phyloP scores from a whole-genome alignment of 371 early-diverging fungal genomes.

The Phascolomyces articulosus region DNA sequence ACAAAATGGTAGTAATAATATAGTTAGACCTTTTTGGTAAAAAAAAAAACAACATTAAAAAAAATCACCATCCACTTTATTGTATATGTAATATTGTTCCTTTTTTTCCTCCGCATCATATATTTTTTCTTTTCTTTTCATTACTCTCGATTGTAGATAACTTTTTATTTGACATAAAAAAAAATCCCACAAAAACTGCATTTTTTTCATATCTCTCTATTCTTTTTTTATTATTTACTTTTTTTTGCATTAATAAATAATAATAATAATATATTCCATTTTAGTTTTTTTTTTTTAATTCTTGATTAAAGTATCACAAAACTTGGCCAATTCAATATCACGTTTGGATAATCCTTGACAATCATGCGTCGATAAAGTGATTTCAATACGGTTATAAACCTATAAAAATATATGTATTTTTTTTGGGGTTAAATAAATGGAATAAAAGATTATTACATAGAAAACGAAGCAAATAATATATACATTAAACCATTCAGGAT shows the following conservation, averaged over 20 bases:
- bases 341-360: slow-evolving; percentile 79
- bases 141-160: neutral
- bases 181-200: neutral
- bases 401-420: slow-evolving; percentile 19
- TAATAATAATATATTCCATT: neutral
- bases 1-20: neutral
- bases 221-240: neutral
- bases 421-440: too few relatives aligned
- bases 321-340: slow-evolving; percentile 82
- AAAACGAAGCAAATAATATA: slow-evolving; percentile 2
- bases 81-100: slow-evolving; percentile 1
- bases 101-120: neutral
- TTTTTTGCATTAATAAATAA: neutral
- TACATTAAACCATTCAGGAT: slow-evolving; percentile 95
- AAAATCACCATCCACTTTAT: neutral
- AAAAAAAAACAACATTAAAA: too few relatives aligned
- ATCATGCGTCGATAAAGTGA: slow-evolving; percentile 91
- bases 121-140: neutral
- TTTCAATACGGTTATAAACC: slow-evolving; percentile 90
- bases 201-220: too few relatives aligned
- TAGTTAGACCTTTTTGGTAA: neutral
- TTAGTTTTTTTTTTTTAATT: neutral
- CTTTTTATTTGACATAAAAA: neutral
- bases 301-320: slow-evolving; percentile 54
- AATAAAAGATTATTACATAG: neutral